phyloP scores from a whole-genome alignment of 805 yeast genomes.

The Monosporozyma siamensis region DNA sequence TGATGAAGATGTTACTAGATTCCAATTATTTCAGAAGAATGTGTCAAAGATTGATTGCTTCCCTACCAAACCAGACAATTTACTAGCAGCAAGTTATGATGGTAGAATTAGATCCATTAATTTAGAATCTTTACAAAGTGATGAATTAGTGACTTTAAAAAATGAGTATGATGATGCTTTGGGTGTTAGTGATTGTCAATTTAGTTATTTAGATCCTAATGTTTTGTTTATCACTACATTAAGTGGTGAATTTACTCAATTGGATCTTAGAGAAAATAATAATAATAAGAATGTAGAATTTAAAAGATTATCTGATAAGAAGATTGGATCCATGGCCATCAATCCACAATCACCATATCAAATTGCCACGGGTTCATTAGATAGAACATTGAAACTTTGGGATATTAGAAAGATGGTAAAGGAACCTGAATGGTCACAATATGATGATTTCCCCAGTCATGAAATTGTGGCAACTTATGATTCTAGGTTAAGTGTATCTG shows the following conservation, averaged over 20 bases:
- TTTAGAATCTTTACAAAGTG: constrained; percentile 46
- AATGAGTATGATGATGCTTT: constrained; percentile 44
- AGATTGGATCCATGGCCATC: constrained; percentile 80
- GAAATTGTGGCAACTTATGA: constrained; percentile 46
- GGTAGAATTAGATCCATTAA: constrained; percentile 75
- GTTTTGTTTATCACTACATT: constrained; percentile 66
- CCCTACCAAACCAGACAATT: constrained; percentile 39
- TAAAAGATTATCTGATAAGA: constrained; percentile 73
- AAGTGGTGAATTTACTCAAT: constrained; percentile 66
- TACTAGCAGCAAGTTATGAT: constrained; percentile 74
- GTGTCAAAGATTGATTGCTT: constrained; percentile 56
- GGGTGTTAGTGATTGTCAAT: constrained; percentile 70
- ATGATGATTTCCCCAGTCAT: constrained; percentile 34
- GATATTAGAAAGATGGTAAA: constrained; percentile 54
- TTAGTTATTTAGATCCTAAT: constrained; percentile 42
- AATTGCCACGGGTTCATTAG: constrained; percentile 82
- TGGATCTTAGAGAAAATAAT: constrained; percentile 52
- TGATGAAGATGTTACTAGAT: constrained; percentile 46
- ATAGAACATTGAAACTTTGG: constrained; percentile 78
- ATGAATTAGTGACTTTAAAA: constrained; percentile 50
- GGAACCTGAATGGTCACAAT: constrained; percentile 48
- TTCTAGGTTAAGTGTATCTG: constrained; percentile 73
- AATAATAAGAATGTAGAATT: constrained; percentile 23
- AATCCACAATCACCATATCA: constrained; percentile 60
- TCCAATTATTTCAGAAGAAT: constrained; percentile 69